Evolutionary conservation across 441 rosid species (phyloP), one percentile per base, ranked within the genome.

Genomic region (Gossypium laxum): DNA sequence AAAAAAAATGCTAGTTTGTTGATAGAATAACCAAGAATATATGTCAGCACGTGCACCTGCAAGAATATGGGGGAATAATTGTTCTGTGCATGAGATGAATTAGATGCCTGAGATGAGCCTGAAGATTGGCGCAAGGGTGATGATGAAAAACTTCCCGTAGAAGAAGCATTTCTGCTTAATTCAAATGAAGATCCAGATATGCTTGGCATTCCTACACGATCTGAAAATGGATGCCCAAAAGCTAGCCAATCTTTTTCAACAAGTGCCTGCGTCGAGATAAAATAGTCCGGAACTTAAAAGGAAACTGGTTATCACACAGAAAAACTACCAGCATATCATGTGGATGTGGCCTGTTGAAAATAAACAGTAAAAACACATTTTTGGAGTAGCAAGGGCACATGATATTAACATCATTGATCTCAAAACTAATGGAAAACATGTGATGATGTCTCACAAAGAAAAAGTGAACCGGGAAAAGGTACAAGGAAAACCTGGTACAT

Each of bases 211-310:
- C 97, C 99, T 69, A 88, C 70, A 59, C 98, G 99, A 78, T 95
- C 98, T 6, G 97, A 87, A 85, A 95, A 89, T 71, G 97, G 98
- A 83, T 93, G 99, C 65, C 99, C 98, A 85, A 92, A 95, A 76
- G 99, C 98, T 67, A 92, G 86, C 99, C 99, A 95, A 78, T 95
- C 98, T 80, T 95, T 95, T 81, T 95, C 99, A 72, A 92, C 69
- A 69, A 95, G 96, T 60, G 97, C 96, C 99, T 95, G 81, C 43
- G 61, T 60, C 57, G 72, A 76, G 59, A 57, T n/a, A 57, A 67
- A 72, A 57, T 12, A 64, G 15, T 34, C 17, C 41, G 56, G 26
- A 59, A 64, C 4, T 59, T 28, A 70, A 32, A 30, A 47, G 30
- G 8, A 4, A 15, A 17, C 38, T 50, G 45, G 71, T 67, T 51